phyloP scores from a whole-genome alignment of 441 rosid genomes.

The Theobroma grandiflorum region DNA sequence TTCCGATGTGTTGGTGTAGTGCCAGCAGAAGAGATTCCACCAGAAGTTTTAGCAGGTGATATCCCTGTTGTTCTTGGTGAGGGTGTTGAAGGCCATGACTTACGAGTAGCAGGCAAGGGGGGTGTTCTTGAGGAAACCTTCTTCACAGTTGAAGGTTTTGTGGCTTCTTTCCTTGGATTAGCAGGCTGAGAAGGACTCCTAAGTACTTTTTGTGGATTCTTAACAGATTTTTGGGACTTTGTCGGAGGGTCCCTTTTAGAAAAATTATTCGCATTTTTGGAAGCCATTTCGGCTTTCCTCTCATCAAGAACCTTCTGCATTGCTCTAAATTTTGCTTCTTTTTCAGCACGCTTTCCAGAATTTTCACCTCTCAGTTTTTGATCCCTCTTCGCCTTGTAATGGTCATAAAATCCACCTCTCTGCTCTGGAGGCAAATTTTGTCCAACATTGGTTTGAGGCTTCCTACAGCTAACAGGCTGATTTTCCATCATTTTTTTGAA shows the following conservation, averaged over 20 bases:
- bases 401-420: conserved; percentile 65
- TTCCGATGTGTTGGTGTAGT: conserved; percentile 47
- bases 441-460: conserved; percentile 34
- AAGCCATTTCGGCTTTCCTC: conserved; percentile 61
- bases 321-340: conserved; percentile 60
- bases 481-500: conserved; percentile 54
- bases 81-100: conserved; percentile 72
- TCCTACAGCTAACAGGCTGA: conserved; percentile 36
- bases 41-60: conserved; percentile 51
- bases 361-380: conserved; percentile 62
- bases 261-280: conserved; percentile 41
- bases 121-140: conserved; percentile 51
- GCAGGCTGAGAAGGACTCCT: conserved; percentile 47
- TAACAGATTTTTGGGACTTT: conserved; percentile 42
- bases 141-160: conserved; percentile 48
- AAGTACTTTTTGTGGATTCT: conserved; percentile 20
- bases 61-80: conserved; percentile 47
- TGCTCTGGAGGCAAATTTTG: conserved; percentile 47
- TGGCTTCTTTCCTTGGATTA: conserved; percentile 48
- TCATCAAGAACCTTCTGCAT: conserved; percentile 57
- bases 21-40: conserved; percentile 48
- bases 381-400: conserved; percentile 68
- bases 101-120: conserved; percentile 52
- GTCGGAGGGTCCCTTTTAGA: conserved; percentile 42
- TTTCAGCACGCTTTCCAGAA: conserved; percentile 57